A percentile compares a stretch with the other conserved stretches of the same genome.
These are phyloP conservation scores for Diaporthe amygdali DNA, from an alignment of 2,329 filamentous ascomycete species.

Conservation along the genomic window DNA sequence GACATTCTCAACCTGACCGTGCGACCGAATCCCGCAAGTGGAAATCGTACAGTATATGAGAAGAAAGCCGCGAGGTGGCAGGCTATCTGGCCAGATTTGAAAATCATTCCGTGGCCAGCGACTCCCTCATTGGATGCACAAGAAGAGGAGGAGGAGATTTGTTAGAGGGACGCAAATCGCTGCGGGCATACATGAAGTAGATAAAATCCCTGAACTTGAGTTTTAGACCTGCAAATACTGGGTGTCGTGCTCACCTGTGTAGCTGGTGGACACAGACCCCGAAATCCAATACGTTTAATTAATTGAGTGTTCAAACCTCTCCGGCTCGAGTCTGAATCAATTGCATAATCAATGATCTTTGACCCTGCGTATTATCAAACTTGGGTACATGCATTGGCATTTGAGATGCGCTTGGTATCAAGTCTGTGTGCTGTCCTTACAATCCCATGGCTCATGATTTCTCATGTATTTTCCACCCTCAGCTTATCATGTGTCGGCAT, in stretches of 20 bases:
- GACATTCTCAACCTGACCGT: conserved; percentile 41
- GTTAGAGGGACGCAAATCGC: not conserved
- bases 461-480: no score
- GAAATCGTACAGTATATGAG: conserved; percentile 33
- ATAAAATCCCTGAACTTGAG: not conserved
- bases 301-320: no score
- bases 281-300: no score
- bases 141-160: not conserved
- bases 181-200: not conserved
- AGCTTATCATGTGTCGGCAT: no score
- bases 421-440: no score
- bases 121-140: not conserved
- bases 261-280: not conserved
- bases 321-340: no score
- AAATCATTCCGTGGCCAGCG: conserved; percentile 26
- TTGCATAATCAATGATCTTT: no score
- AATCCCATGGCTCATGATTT: no score
- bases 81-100: conserved; percentile 35
- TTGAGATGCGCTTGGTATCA: no score
- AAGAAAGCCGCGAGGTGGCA: conserved; percentile 39
- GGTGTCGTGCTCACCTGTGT: not conserved
- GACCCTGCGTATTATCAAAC: no score
- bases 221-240: not conserved
- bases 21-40: conserved; percentile 37
- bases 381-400: no score